Base-by-base conservation (phyloP, 345 rosid genomes). In the Litchi chinensis region DNA sequence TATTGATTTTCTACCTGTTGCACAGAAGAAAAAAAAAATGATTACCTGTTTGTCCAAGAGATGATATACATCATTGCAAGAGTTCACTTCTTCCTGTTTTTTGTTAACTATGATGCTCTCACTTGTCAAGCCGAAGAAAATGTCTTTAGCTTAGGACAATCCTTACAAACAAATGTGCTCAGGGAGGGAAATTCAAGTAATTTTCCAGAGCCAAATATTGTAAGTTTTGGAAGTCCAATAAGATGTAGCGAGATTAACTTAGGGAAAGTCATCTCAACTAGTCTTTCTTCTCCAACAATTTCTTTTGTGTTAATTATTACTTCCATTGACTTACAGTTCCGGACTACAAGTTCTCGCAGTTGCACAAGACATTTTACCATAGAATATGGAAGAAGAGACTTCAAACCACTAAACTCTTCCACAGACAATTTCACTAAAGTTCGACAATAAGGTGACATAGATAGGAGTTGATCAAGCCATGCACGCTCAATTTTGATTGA, bases 121-220 rank as follows among this genome's bases (percentile, higher is more conserved):
- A 26, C 28, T 26, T 26, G 28, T 26, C 28, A 1, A 60, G 24
- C 40, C 22, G 0, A 64, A 65, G 16, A 81, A 18, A 84, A 84
- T 16, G 10, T 65, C 39, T 71, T 18, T 54, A 80, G 2, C 12
- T 71, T 39, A 8, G 67, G 57, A 12, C 84, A 81, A 0, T 5
- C 7, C 0, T 1, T 1, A 10, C 28, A 84, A 52, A 13, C 0
- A 0, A 54, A 84, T 26, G 4, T 11, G 0, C 2, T 11, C 5
- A 81, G 68, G 18, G 37, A 4, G 3, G 46, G 66, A 5, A 73
- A 76, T 52, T 72, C 60, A 67, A 81, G 15, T 8, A 44, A 6
- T 15, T 46, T 18, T 5, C 80, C 71, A 15, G 0, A 4, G 65
- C 60, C 62, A 39, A 80, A 80, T 19, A 22, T 8, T 18, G 5